These are phyloP conservation scores for Pseudonitzschia multiseries DNA, from an alignment of 108 stramenopile species.

Conservation along the genomic window DNA sequence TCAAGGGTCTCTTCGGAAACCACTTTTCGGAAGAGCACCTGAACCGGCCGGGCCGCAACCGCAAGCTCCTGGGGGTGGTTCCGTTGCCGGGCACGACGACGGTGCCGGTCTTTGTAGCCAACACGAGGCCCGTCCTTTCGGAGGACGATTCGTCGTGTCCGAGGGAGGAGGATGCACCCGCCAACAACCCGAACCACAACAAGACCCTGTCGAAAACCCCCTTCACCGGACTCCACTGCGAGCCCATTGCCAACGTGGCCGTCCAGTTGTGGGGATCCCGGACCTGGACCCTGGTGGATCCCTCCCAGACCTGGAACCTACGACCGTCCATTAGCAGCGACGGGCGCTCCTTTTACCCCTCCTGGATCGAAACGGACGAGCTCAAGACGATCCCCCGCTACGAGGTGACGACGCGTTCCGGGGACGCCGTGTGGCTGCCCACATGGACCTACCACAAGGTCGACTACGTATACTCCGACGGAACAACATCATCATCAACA, in stretches of 20 bases:
- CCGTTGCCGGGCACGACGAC: conserved; percentile 53
- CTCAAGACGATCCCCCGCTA: conserved; percentile 45
- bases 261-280: conserved; percentile 71
- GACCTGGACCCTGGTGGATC: conserved; percentile 71
- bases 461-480: conserved; percentile 50
- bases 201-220: conserved; percentile 1
- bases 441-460: conserved; percentile 92
- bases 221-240: conserved; percentile 76
- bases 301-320: conserved; percentile 51
- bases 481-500: neutral
- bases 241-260: conserved; percentile 84
- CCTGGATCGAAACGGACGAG: conserved; percentile 20
- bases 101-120: conserved; percentile 73
- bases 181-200: neutral
- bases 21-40: conserved; percentile 48
- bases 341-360: conserved; percentile 73
- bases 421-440: conserved; percentile 83
- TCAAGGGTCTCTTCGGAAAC: conserved; percentile 68
- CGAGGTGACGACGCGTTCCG: conserved; percentile 44
- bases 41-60: neutral
- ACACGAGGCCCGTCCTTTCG: neutral
- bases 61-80: neutral
- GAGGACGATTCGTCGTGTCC: neutral
- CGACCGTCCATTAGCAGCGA: conserved; percentile 64
- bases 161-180: neutral